Conservation (phyloP, 2,329 filamentous ascomycete genomes). For the Teratosphaeria pseudoeucalypti region DNA sequence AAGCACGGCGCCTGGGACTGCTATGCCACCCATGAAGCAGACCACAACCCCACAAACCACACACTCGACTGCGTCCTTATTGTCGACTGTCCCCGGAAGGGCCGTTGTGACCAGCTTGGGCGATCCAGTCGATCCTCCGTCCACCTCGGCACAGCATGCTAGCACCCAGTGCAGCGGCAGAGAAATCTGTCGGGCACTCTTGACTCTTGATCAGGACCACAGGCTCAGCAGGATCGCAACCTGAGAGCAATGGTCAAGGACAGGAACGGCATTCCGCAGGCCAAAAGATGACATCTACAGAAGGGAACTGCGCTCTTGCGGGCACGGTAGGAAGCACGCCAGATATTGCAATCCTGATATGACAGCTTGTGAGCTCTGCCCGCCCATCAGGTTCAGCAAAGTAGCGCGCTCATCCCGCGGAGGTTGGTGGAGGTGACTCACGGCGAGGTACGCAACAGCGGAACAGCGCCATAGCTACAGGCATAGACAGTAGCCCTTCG, state of each 20-base stretch:
- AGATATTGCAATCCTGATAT: not conserved
- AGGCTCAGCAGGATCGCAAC: not conserved
- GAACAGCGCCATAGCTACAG: not conserved
- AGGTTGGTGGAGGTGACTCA: not conserved
- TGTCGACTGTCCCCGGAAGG: not conserved
- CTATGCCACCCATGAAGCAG: not conserved
- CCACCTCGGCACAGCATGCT: not conserved
- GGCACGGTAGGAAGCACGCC: not conserved
- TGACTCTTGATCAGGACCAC: not conserved
- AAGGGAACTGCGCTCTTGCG: not conserved
- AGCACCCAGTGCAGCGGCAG: not conserved
- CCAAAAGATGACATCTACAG: not conserved
- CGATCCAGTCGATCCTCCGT: not conserved
- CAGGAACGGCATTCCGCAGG: not conserved
- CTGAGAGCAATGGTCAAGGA: not conserved
- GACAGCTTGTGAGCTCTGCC: not conserved
- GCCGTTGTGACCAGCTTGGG: not conserved
- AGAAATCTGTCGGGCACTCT: not conserved
- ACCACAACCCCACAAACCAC: not conserved
- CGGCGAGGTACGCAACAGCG: not conserved
- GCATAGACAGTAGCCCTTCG: not conserved
- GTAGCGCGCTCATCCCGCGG: not conserved
- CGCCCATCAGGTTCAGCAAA: not conserved
- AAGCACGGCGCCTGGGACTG: not conserved
- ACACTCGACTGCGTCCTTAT: not conserved